phyloP scores from a whole-genome alignment of 2,329 filamentous ascomycete species.

The Colletotrichum truncatum region DNA sequence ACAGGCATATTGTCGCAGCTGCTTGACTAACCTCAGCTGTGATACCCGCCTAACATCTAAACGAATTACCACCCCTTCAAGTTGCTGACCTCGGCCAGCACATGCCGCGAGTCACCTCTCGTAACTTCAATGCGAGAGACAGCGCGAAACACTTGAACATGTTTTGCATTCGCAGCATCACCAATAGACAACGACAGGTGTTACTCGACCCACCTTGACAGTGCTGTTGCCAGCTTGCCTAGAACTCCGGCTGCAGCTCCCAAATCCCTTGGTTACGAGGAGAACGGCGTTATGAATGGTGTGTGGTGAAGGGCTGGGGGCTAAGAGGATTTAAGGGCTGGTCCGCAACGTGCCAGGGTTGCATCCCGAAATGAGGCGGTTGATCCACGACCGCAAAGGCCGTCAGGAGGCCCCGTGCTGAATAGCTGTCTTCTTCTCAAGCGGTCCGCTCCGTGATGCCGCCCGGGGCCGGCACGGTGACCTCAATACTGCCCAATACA shows the following conservation, averaged over 20 bases:
- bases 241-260: neutral
- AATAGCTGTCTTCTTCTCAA: neutral
- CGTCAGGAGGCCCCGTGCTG: constrained; percentile 22
- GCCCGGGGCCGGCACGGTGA: constrained; percentile 15
- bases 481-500: constrained; percentile 1
- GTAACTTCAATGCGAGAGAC: neutral
- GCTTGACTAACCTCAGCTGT: neutral
- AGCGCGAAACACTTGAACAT: neutral
- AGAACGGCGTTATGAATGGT: neutral
- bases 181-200: neutral
- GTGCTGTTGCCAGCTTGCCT: neutral
- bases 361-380: constrained; percentile 9
- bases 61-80: neutral
- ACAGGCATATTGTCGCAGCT: neutral
- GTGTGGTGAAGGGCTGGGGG: neutral
- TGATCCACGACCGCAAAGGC: constrained; percentile 26
- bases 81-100: neutral
- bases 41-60: neutral
- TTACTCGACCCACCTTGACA: neutral
- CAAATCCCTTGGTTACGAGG: neutral
- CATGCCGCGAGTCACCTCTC: constrained; percentile 10
- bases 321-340: too few relatives aligned
- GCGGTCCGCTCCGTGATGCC: constrained; percentile 25
- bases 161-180: neutral
- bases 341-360: constrained; percentile 11